These are phyloP conservation scores for Actinomortierella wolfii DNA, from an alignment of 371 early-diverging fungal species.

Conservation along the genomic window DNA sequence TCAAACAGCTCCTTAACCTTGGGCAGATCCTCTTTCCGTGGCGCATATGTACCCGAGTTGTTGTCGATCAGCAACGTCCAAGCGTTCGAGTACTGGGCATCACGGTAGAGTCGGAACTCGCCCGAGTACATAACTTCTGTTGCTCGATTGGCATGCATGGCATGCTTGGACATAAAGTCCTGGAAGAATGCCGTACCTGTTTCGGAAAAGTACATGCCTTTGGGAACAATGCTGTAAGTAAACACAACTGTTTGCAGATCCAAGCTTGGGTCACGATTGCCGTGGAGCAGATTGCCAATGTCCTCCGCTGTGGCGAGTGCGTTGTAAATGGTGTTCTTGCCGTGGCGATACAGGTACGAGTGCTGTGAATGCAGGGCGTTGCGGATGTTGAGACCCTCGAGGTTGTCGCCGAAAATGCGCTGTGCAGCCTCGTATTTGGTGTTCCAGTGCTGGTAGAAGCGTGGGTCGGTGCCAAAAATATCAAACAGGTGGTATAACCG, in stretches of 20 bases:
- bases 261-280: conserved; percentile 17
- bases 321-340: conserved; percentile 18
- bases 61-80: conserved; percentile 45
- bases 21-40: conserved; percentile 30
- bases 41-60: conserved; percentile 42
- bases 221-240: conserved; percentile 34
- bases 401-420: conserved; percentile 30
- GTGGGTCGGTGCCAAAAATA: conserved; percentile 26
- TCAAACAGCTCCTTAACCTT: conserved; percentile 31
- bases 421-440: conserved; percentile 23
- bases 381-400: conserved; percentile 37
- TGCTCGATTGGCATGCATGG: conserved; percentile 43
- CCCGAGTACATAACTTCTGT: conserved; percentile 37
- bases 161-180: conserved; percentile 47
- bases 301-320: conserved; percentile 15
- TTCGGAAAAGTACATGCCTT: conserved; percentile 43
- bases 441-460: conserved; percentile 35
- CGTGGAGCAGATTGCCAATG: conserved; percentile 26
- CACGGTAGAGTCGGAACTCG: conserved; percentile 34
- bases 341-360: conserved; percentile 43
- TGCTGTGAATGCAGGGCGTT: conserved; percentile 39
- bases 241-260: conserved; percentile 35
- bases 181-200: conserved; percentile 44
- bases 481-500: conserved; percentile 35
- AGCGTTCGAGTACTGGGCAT: conserved; percentile 8